Conservation (phyloP, 1,284 basidiomycete genomes). For the Pseudozyma hubeiensis region DNA sequence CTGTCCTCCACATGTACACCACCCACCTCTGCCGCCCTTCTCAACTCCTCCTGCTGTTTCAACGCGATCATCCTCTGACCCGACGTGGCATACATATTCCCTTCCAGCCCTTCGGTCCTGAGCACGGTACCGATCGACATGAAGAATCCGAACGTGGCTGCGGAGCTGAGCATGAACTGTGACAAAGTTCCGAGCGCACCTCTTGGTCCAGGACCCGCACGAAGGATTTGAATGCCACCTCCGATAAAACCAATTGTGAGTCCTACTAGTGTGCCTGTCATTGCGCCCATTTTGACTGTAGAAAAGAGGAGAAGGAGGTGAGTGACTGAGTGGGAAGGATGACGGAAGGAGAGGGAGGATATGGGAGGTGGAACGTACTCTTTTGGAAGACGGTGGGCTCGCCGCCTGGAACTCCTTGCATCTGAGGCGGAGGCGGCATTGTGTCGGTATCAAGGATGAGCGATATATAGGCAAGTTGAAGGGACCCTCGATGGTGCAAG, state of each 20-base stretch:
- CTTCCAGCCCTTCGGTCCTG: slow-evolving; percentile 54
- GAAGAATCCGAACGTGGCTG: slow-evolving; percentile 66
- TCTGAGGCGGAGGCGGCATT: slow-evolving; percentile 50
- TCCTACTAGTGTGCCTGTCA: slow-evolving; percentile 66
- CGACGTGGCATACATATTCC: slow-evolving; percentile 29
- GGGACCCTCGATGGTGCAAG: too few species aligned
- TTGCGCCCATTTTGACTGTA: slow-evolving; percentile 64
- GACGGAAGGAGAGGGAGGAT: neutral
- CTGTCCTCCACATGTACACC: slow-evolving; percentile 15
- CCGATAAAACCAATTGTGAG: slow-evolving; percentile 67
- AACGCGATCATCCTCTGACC: slow-evolving; percentile 26
- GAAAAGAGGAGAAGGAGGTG: neutral
- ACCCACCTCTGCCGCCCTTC: slow-evolving; percentile 4
- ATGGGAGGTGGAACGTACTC: slow-evolving; percentile 20
- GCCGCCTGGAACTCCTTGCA: slow-evolving; percentile 41
- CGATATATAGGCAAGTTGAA: too few species aligned
- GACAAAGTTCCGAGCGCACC: slow-evolving; percentile 60
- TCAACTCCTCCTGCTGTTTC: slow-evolving; percentile 28
- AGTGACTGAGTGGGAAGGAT: neutral
- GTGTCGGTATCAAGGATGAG: neutral
- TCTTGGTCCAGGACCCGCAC: slow-evolving; percentile 62
- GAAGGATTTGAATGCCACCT: slow-evolving; percentile 63
- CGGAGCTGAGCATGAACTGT: slow-evolving; percentile 65
- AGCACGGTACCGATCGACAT: slow-evolving; percentile 66
- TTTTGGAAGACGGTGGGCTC: slow-evolving; percentile 54